Evolutionary conservation across 176 grass and related monocot genomes (phyloP).

Genomic region (Oryza longistaminata): DNA sequence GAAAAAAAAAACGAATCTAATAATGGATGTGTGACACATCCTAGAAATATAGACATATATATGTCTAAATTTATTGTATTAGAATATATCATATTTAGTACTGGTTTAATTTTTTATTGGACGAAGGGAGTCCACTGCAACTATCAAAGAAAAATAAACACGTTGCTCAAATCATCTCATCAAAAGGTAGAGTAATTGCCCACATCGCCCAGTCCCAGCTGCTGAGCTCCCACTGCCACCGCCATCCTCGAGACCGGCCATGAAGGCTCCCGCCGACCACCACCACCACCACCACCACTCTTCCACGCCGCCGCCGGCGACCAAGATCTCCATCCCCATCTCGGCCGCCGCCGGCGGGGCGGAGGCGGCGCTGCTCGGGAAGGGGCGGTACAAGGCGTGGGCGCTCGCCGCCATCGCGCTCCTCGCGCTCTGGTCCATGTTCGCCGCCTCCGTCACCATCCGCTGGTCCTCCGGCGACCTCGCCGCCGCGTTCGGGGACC

Average conservation of each 20-base stretch:
- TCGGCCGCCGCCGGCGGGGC: not conserved
- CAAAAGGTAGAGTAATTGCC: too few relatives aligned
- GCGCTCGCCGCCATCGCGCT: constrained; percentile 68
- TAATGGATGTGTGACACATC: too few relatives aligned
- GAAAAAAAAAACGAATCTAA: too few relatives aligned
- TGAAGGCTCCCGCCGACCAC: constrained; percentile 41
- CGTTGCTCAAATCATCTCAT: too few relatives aligned
- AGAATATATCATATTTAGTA: too few relatives aligned
- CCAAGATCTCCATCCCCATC: constrained; percentile 43
- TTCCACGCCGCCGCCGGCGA: constrained; percentile 32
- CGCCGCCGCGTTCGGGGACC: constrained; percentile 17
- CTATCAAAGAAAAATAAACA: too few relatives aligned
- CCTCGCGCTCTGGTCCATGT: constrained; percentile 82
- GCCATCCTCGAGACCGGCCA: not conserved
- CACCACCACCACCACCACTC: constrained; percentile 33
- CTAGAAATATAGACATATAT: too few relatives aligned
- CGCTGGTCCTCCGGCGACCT: constrained; percentile 51
- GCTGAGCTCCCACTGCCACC: not conserved
- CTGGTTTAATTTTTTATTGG: too few relatives aligned
- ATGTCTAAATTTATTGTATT: too few relatives aligned
- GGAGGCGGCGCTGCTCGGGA: constrained; percentile 37
- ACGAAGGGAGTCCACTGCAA: too few relatives aligned
- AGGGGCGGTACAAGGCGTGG: constrained; percentile 70
- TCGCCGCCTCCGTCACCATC: constrained; percentile 73
- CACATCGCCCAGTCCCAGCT: not conserved